Evolutionary conservation across 257 asterid species (phyloP), one percentile per base, ranked within the genome.

Genomic region (Solanum virginianum): DNA sequence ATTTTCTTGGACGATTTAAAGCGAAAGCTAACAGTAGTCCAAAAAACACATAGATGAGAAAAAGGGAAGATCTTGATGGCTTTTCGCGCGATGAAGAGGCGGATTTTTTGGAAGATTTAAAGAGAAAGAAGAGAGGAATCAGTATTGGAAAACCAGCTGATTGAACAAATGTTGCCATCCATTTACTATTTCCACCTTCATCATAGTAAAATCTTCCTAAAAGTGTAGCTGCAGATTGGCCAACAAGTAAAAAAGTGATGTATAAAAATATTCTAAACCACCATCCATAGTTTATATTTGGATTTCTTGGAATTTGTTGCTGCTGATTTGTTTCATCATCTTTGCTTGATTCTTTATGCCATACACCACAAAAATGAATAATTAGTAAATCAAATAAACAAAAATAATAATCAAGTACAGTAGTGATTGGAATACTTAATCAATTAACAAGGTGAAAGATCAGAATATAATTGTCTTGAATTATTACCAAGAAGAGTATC

Each of bases 171-270:
- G 92, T 89, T 11, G 89, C 89, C 82, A 88, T 87, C 92, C 92
- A 89, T 85, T 84, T 89, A 81, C 92, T 89, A 84, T 89, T 89
- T 8, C 92, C 92, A 17, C 92, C 92, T 59, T 88, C 72, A 54
- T 88, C 88, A 84, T 66, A 89, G 86, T 88, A 89, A 26, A 88
- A 56, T 45, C 89, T 82, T 75, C 92, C 92, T 51, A 89, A n/a
- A 39, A 88, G 87, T 3, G 87, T 89, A 5, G 89, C 92, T 10
- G 90, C 82, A 57, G 90, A 81, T 84, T 89, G 90, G 26, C 92
- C 90, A 32, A 81, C 85, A 54, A 89, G 81, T 26, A 88, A 84
- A 16, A 86, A 88, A 43, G 22, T 20, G 17, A 82, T 79, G 86
- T 88, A 87, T 24, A 88, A 7, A 32, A 12, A 43, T 17, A 89